A percentile compares a stretch with the other conserved stretches of the same genome.
phyloP scores from a whole-genome alignment of 257 asterid species.

The Penstemon newberryi region DNA sequence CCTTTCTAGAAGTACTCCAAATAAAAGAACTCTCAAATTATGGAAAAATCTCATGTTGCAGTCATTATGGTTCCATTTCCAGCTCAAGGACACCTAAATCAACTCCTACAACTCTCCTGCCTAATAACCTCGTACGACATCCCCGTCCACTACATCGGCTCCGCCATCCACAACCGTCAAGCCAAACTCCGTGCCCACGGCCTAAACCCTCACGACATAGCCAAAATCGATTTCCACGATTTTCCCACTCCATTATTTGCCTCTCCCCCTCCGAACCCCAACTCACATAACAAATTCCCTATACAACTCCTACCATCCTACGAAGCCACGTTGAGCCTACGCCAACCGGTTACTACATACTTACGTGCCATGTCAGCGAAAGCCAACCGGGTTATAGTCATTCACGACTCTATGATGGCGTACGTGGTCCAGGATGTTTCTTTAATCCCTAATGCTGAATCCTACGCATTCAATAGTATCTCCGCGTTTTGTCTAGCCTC shows the following conservation, averaged over 20 bases:
- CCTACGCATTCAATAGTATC: slow-evolving; percentile 39
- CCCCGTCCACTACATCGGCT: slow-evolving; percentile 38
- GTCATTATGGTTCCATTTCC: slow-evolving; percentile 39
- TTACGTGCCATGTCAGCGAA: slow-evolving; percentile 5
- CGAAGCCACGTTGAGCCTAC: slow-evolving; percentile 38
- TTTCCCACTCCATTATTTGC: slow-evolving; percentile 27
- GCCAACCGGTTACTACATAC: slow-evolving; percentile 28
- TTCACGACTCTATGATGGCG: slow-evolving; percentile 45
- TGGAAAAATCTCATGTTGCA: background rate
- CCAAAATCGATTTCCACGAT: slow-evolving; percentile 39
- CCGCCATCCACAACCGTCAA: slow-evolving; percentile 47
- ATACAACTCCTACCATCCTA: slow-evolving; percentile 43
- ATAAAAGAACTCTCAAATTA: too few relatives aligned
- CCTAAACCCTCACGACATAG: slow-evolving; percentile 31
- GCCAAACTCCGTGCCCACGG: slow-evolving; percentile 38
- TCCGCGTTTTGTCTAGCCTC: slow-evolving; percentile 33
- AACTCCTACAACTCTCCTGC: slow-evolving; percentile 42
- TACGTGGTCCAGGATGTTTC: slow-evolving; percentile 35
- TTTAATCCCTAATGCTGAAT: slow-evolving; percentile 38
- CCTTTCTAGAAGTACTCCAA: too few relatives aligned
- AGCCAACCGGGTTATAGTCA: slow-evolving; percentile 30
- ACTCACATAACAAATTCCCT: slow-evolving; percentile 32
- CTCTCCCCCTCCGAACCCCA: slow-evolving; percentile 33
- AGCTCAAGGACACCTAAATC: slow-evolving; percentile 46
- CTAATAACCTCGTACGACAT: slow-evolving; percentile 30